Conservation (phyloP, 179 eudicot species). For the Beta macrorhiza region DNA sequence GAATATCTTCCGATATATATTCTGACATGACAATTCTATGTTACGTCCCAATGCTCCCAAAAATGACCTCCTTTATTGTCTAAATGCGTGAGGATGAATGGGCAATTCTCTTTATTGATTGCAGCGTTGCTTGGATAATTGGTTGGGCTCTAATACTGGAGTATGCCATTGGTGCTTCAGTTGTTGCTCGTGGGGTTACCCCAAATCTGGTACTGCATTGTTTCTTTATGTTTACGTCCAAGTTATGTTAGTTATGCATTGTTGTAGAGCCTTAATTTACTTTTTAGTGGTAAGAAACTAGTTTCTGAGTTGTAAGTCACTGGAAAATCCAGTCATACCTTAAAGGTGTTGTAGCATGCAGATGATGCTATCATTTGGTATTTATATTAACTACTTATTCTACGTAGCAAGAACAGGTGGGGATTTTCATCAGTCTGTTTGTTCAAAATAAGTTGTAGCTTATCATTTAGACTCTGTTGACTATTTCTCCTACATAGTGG, state of each 20-base stretch:
- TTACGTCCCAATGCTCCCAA: too few species aligned
- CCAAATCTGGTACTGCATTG: constrained; percentile 57
- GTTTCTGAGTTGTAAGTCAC: neutral
- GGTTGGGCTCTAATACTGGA: constrained; percentile 76
- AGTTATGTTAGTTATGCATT: neutral
- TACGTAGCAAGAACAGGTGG: neutral
- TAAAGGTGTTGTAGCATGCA: neutral
- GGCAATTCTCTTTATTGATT: constrained; percentile 6
- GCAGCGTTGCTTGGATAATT: constrained; percentile 72
- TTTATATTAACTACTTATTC: neutral
- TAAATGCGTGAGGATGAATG: neutral
- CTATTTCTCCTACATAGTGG: neutral
- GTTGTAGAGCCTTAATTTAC: neutral
- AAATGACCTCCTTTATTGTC: neutral
- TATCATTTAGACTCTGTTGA: neutral
- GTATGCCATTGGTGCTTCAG: constrained; percentile 67
- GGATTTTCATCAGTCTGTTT: neutral
- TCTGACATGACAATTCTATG: too few species aligned
- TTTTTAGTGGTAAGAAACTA: neutral
- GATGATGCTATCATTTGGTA: neutral
- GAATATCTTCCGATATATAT: too few species aligned
- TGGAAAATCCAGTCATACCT: neutral
- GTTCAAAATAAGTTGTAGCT: neutral
- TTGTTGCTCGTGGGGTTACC: constrained; percentile 76
- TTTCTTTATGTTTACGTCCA: neutral